Conservation (phyloP, 345 rosid genomes). For the Salix koriyanagi region DNA sequence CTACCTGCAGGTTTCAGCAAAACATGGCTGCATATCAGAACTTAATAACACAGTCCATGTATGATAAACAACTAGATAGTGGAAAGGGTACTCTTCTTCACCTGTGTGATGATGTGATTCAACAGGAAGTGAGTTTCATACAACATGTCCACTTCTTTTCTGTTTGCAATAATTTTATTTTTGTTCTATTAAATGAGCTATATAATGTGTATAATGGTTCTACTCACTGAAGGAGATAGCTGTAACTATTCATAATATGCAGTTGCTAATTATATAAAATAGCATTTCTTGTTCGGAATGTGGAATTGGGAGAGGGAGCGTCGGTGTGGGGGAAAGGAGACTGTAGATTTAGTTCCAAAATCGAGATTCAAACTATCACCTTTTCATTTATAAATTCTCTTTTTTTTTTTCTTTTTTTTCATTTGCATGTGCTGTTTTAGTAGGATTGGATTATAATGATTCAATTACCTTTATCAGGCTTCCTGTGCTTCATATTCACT, state of each 20-base stretch:
- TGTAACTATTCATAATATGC: neutral
- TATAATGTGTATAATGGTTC: neutral
- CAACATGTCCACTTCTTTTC: conserved; percentile 3
- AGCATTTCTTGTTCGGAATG: neutral
- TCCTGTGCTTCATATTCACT: no score
- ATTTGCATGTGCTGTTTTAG: neutral
- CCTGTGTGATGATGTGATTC: conserved; percentile 94
- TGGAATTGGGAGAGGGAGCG: neutral
- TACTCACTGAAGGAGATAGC: neutral
- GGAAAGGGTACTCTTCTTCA: conserved; percentile 96
- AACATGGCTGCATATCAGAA: conserved; percentile 84
- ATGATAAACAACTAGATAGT: conserved; percentile 94
- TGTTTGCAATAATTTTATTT: neutral
- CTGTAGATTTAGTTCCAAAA: neutral
- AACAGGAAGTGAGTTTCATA: conserved; percentile 79
- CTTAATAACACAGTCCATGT: conserved; percentile 91
- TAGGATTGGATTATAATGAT: neutral
- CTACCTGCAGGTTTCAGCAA: conserved; percentile 64
- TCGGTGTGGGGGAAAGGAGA: neutral
- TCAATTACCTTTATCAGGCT: no score
- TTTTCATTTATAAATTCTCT: neutral
- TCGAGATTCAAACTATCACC: neutral
- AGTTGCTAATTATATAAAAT: neutral
- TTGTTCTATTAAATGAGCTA: neutral
- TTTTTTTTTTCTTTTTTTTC: neutral